Base-by-base conservation (phyloP, 768 basidiomycete species). In the Mycena rosella region DNA sequence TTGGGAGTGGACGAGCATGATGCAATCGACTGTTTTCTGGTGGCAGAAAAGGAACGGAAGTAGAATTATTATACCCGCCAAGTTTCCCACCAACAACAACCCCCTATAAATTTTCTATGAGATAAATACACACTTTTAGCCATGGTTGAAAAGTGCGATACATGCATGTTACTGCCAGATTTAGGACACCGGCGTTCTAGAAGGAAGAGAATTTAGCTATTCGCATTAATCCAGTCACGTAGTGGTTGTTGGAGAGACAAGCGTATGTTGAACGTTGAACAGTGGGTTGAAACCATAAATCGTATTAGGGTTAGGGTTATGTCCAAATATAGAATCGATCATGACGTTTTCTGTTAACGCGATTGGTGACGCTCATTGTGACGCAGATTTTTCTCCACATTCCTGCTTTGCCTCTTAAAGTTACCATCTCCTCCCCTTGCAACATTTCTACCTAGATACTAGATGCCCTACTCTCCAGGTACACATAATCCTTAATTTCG, bases 21-120 rank as follows among this genome's bases (percentile, higher is more conserved):
- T 48, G 57, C 70, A 2, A 38, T 72, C 7, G 68, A 73, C 27
- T 61, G 55, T 17, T 47, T 73, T 26, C 48, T 75, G 53, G 64
- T 58, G 18, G 66, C 67, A 9, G 72, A 74, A 54, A 73, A 72
- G 65, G 42, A 22, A 18, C 71, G 73, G 73, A 36, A 34, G n/a
- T n/a, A n/a, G n/a, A n/a, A n/a, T n/a, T n/a, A n/a, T n/a, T n/a
- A n/a, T n/a, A n/a, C n/a, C n/a, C n/a, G n/a, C n/a, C n/a, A n/a
- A n/a, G n/a, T n/a, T n/a, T n/a, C n/a, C n/a, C n/a, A n/a, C n/a
- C n/a, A n/a, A n/a, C n/a, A n/a, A n/a, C n/a, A n/a, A n/a, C n/a
- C n/a, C n/a, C n/a, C n/a, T n/a, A n/a, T n/a, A n/a, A n/a, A n/a
- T n/a, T n/a, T n/a, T n/a, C n/a, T n/a, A n/a, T n/a, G n/a, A n/a